Conservation (phyloP, 352 stramenopile species). For the Globisporangium takayamanum region DNA sequence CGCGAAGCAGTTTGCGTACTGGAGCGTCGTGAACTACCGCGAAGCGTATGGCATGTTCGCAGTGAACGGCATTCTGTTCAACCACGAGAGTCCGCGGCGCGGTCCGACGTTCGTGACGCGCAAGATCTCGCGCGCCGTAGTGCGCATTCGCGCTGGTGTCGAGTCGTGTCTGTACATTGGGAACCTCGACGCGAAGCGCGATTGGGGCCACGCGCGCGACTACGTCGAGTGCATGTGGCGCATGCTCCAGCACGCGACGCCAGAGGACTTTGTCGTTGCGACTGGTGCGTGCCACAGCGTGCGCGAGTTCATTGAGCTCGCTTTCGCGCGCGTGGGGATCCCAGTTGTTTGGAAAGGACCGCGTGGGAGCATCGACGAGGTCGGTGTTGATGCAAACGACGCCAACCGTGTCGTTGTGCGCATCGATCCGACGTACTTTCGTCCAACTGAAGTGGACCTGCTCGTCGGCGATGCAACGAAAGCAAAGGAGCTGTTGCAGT, state of each 20-base stretch:
- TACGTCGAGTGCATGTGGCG: conserved; percentile 99
- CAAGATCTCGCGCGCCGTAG: conserved; percentile 97
- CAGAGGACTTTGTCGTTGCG: conserved; percentile 79
- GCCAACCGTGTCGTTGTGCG: conserved; percentile 88
- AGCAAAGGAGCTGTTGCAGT: conserved; percentile 87
- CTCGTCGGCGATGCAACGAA: conserved; percentile 95
- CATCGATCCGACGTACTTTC: conserved; percentile 97
- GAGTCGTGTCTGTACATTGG: conserved; percentile 96
- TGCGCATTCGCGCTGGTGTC: conserved; percentile 88
- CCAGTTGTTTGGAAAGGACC: conserved; percentile 90
- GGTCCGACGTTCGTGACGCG: conserved; percentile 98
- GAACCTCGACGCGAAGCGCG: conserved; percentile 96
- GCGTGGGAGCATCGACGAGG: conserved; percentile 88
- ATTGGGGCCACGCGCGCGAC: conserved; percentile 98
- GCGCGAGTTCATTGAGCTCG: conserved; percentile 96
- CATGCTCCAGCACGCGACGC: conserved; percentile 91
- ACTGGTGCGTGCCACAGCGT: conserved; percentile 98
- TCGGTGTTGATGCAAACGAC: conserved; percentile 89
- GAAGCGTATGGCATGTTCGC: conserved; percentile 95
- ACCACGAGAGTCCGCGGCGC: conserved; percentile 97
- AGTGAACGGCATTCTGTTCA: conserved; percentile 99
- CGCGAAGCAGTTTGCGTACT: conserved; percentile 98
- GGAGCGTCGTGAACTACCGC: conserved; percentile 99
- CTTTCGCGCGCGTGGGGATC: conserved; percentile 89
- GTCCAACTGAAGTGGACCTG: conserved; percentile 97